Evolutionary conservation across 2,329 filamentous ascomycete species (phyloP).

Genomic region (Aspergillus arachidicola): DNA sequence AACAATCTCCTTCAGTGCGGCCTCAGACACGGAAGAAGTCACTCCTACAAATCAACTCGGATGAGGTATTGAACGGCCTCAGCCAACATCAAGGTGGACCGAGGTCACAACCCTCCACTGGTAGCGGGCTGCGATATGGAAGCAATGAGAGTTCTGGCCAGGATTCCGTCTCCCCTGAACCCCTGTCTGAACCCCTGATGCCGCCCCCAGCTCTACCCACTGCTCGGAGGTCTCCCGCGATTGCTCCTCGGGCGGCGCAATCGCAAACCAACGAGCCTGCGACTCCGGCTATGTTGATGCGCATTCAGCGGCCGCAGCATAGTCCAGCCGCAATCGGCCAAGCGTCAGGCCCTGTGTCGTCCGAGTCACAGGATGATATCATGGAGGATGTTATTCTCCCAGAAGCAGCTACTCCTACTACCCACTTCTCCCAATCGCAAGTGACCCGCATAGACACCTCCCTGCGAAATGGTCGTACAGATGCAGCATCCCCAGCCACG

Average conservation of each 20-base stretch:
- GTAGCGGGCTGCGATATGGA: constrained; percentile 35
- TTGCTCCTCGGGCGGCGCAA: constrained; percentile 34
- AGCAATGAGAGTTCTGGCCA: constrained; percentile 50
- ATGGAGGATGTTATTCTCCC: constrained; percentile 73
- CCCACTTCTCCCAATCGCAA: constrained; percentile 44
- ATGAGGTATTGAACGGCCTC: constrained; percentile 36
- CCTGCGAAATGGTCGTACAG: constrained; percentile 27
- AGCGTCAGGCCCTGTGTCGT: constrained; percentile 37
- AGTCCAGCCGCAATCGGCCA: constrained; percentile 42
- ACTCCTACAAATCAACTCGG: constrained; percentile 32
- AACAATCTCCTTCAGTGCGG: constrained; percentile 49
- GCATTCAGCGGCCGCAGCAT: constrained; percentile 57
- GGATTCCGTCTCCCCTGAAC: constrained; percentile 53
- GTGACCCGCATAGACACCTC: constrained; percentile 55
- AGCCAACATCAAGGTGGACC: constrained; percentile 38
- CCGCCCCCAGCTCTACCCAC: constrained; percentile 51
- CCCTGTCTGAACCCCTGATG: constrained; percentile 54
- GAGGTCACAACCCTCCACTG: constrained; percentile 29
- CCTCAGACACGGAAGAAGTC: constrained; percentile 42
- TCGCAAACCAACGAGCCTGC: constrained; percentile 61
- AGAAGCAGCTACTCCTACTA: constrained; percentile 64
- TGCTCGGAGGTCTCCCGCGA: constrained; percentile 44
- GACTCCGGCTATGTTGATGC: constrained; percentile 88
- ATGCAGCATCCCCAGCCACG: constrained; percentile 57
- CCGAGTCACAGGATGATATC: constrained; percentile 54